phyloP scores from a whole-genome alignment of 768 basidiomycete genomes.

The Phylloporus sp. region DNA sequence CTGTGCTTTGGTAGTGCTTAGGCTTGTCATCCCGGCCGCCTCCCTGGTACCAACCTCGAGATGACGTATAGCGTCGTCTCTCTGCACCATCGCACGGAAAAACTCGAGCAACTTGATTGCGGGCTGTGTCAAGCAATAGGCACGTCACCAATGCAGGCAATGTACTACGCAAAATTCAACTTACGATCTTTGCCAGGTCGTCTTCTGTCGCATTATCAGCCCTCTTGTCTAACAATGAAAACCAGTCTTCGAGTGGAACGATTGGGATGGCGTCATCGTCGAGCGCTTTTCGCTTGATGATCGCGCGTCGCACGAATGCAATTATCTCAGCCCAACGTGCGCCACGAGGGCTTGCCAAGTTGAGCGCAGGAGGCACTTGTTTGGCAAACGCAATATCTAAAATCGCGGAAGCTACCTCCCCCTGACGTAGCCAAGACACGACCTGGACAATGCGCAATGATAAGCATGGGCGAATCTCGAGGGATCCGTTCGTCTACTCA shows the following conservation, averaged over 20 bases:
- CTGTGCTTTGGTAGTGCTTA: constrained; percentile 12
- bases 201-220: constrained; percentile 19
- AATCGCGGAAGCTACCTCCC: constrained; percentile 34
- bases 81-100: constrained; percentile 24
- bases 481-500: constrained; percentile 18
- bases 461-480: too few species aligned
- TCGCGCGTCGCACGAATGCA: constrained; percentile 15
- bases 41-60: background rate
- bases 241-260: constrained; percentile 35
- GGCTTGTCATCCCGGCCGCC: constrained; percentile 19
- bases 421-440: constrained; percentile 42
- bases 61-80: constrained; percentile 10
- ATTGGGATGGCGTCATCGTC: constrained; percentile 21
- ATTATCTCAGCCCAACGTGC: constrained; percentile 17
- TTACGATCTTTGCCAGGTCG: too few species aligned
- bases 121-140: constrained; percentile 21
- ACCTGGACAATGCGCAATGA: constrained; percentile 17
- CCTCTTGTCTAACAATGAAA: constrained; percentile 23
- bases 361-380: constrained; percentile 21
- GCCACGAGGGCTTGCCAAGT: constrained; percentile 39
- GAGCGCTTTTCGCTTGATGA: constrained; percentile 9
- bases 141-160: background rate
- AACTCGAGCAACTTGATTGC: constrained; percentile 35
- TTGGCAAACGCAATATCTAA: constrained; percentile 25
- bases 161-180: too few species aligned